These are phyloP conservation scores for Wickerhamiella infanticola DNA, from an alignment of 1,139 yeast genomes.

Conservation along the genomic window DNA sequence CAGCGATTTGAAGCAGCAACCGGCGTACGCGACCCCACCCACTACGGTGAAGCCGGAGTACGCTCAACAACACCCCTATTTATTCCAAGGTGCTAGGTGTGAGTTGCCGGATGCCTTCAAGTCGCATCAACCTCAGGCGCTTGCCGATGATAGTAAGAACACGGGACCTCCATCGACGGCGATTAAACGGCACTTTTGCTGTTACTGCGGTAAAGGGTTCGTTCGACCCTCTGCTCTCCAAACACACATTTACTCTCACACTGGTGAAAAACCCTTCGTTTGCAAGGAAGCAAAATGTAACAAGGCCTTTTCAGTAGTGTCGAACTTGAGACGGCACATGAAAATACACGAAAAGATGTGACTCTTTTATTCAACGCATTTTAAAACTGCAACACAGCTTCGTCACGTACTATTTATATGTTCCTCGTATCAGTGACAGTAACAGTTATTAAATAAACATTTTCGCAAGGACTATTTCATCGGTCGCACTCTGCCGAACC, in stretches of 20 bases:
- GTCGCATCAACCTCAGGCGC: not conserved
- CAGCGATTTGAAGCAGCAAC: not conserved
- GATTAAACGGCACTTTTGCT: constrained; percentile 32
- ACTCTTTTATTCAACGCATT: too few species aligned
- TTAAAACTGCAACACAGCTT: too few species aligned
- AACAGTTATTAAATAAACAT: too few species aligned
- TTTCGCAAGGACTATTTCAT: too few species aligned
- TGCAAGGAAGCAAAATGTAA: constrained; percentile 58
- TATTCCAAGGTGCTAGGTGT: not conserved
- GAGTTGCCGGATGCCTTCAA: not conserved
- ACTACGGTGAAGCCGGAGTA: not conserved
- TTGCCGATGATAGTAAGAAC: not conserved
- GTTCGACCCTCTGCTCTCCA: constrained; percentile 68
- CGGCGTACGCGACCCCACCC: not conserved
- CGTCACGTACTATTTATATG: too few species aligned
- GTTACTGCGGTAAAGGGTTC: constrained; percentile 60
- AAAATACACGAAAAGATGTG: constrained; percentile 24
- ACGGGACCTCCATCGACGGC: not conserved
- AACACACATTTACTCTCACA: constrained; percentile 71
- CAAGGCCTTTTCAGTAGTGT: constrained; percentile 57
- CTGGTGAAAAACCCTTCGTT: constrained; percentile 68
- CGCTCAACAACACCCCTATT: not conserved
- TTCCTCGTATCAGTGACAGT: too few species aligned
- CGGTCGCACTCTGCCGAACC: too few species aligned
- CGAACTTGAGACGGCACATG: constrained; percentile 67